Evolutionary conservation across 2,329 filamentous ascomycete species (phyloP).

Genomic region (Aspergillus sp.): DNA sequence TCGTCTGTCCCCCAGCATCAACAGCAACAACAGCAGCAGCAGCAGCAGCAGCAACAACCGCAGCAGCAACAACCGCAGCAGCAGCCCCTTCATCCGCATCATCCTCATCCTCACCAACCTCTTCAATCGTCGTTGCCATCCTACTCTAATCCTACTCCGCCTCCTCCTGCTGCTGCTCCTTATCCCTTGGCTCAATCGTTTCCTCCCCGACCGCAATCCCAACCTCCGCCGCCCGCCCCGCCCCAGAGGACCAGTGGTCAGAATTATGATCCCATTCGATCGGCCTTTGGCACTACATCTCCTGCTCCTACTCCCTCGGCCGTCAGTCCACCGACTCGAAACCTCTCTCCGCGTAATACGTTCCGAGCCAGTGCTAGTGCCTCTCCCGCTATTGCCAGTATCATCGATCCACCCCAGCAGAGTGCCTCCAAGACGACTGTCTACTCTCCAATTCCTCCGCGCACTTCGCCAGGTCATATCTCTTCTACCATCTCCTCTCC

Average conservation of each 20-base stretch:
- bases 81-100: conserved; percentile 8
- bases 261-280: conserved; percentile 85
- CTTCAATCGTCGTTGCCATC: background rate
- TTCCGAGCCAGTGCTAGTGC: conserved; percentile 77
- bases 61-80: conserved; percentile 15
- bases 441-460: conserved; percentile 23
- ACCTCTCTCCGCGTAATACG: conserved; percentile 44
- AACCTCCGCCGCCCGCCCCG: conserved; percentile 36
- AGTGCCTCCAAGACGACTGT: conserved; percentile 20
- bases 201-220: conserved; percentile 38
- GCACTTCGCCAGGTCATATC: conserved; percentile 23
- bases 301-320: conserved; percentile 33
- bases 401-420: conserved; percentile 63
- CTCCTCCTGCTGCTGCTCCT: conserved; percentile 15
- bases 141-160: conserved; percentile 23
- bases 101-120: conserved; percentile 4
- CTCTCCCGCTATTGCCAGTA: conserved; percentile 85
- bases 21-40: conserved; percentile 5
- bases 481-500: conserved; percentile 21
- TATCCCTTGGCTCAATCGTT: conserved; percentile 33
- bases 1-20: conserved; percentile 5
- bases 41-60: conserved; percentile 3
- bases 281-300: conserved; percentile 49
- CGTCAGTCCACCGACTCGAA: conserved; percentile 43
- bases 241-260: conserved; percentile 64